Percentiles rank a stretch among this genome's conserved stretches.
These are phyloP conservation scores for Malus hybrid DNA, from an alignment of 331 rosid genomes.

Conservation along the genomic window DNA sequence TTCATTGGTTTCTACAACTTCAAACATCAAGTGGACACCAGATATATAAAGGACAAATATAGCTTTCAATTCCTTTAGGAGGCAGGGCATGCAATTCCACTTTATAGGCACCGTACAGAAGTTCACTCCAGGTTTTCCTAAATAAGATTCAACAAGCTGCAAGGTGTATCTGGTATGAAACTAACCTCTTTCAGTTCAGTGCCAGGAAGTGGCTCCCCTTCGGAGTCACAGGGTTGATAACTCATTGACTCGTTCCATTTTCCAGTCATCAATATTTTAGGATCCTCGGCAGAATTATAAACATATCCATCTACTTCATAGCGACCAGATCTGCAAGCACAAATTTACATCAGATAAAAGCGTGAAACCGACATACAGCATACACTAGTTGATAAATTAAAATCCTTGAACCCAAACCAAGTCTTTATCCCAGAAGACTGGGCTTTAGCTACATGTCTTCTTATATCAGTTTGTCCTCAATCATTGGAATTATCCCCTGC, in stretches of 20 bases:
- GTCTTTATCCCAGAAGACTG: background rate
- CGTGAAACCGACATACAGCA: background rate
- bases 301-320: conserved; percentile 95
- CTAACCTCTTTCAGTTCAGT: conserved; percentile 80
- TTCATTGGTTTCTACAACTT: background rate
- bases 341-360: conserved; percentile 5
- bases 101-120: background rate
- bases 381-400: background rate
- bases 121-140: background rate
- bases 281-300: conserved; percentile 79
- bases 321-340: conserved; percentile 69
- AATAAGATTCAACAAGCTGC: background rate
- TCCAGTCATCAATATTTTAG: conserved; percentile 87
- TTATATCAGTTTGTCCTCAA: background rate
- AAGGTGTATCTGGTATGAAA: background rate
- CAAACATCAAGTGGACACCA: background rate
- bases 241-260: conserved; percentile 79
- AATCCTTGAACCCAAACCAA: background rate
- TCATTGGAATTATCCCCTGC: background rate
- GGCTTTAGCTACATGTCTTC: background rate
- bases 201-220: conserved; percentile 86
- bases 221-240: conserved; percentile 78
- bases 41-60: background rate
- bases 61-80: background rate
- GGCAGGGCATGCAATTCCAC: background rate